A percentile compares a stretch with the other conserved stretches of the same genome.
phyloP scores from a whole-genome alignment of 2,329 filamentous ascomycete genomes.

The Xylaria arbuscula region DNA sequence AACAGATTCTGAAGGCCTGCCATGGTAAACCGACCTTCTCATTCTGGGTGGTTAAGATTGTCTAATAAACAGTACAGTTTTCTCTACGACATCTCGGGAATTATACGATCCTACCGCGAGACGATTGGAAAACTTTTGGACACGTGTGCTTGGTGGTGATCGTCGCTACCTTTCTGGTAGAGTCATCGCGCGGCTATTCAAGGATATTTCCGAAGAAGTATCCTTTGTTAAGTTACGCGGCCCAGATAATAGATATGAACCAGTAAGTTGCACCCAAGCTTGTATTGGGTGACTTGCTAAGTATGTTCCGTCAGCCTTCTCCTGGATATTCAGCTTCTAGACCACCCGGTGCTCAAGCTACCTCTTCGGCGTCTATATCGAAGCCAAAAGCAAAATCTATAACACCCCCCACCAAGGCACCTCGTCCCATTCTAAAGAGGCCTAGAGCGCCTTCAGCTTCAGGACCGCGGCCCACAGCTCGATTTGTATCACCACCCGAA shows the following conservation, averaged over 20 bases:
- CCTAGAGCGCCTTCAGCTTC: slow-evolving; percentile 63
- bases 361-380: slow-evolving; percentile 31
- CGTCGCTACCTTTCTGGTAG: slow-evolving; percentile 63
- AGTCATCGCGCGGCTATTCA: slow-evolving; percentile 65
- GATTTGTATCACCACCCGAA: slow-evolving; percentile 67
- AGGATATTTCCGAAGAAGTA: slow-evolving; percentile 67
- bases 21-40: slow-evolving; percentile 59
- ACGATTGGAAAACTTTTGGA: slow-evolving; percentile 73
- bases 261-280: slow-evolving; percentile 54
- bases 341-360: slow-evolving; percentile 29
- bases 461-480: slow-evolving; percentile 68
- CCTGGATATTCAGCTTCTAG: slow-evolving; percentile 39
- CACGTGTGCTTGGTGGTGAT: slow-evolving; percentile 72
- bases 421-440: slow-evolving; percentile 71
- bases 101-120: slow-evolving; percentile 71
- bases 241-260: slow-evolving; percentile 65
- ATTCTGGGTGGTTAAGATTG: neutral
- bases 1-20: slow-evolving; percentile 67
- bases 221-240: slow-evolving; percentile 67
- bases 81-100: slow-evolving; percentile 68
- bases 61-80: slow-evolving; percentile 58
- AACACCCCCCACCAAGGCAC: slow-evolving; percentile 59
- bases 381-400: slow-evolving; percentile 45
- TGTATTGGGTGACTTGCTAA: slow-evolving; percentile 34
- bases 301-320: slow-evolving; percentile 40